Percentiles rank a stretch among this genome's conserved stretches.
Evolutionary conservation across 495 filamentous ascomycete genomes (phyloP).

Genomic region (Bacidia rubella): DNA sequence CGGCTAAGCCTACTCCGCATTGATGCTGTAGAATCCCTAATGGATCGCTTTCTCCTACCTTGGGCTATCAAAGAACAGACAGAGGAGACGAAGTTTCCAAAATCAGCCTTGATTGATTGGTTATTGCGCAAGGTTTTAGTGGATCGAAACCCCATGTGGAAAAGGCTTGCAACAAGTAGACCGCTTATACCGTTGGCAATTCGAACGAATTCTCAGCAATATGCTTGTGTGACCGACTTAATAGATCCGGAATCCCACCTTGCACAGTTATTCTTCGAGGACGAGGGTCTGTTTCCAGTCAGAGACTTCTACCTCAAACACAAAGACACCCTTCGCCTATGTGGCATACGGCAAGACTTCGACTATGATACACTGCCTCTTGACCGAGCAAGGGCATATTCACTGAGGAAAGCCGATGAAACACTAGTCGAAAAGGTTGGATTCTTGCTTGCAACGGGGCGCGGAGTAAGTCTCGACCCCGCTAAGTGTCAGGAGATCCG

Average conservation of each 20-base stretch:
- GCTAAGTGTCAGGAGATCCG: neutral
- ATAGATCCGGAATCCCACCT: slow-evolving; percentile 16
- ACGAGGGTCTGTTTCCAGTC: slow-evolving; percentile 23
- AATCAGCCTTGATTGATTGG: slow-evolving; percentile 4
- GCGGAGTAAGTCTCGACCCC: neutral
- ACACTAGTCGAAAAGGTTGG: slow-evolving; percentile 15
- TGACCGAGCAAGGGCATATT: slow-evolving; percentile 8
- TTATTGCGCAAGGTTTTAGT: neutral
- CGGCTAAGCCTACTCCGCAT: neutral
- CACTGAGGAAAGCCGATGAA: slow-evolving; percentile 11
- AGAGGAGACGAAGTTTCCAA: neutral
- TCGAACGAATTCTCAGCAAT: neutral
- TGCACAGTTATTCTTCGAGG: slow-evolving; percentile 18
- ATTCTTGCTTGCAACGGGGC: slow-evolving; percentile 2
- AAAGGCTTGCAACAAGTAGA: neutral
- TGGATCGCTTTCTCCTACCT: slow-evolving; percentile 7
- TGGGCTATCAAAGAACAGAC: slow-evolving; percentile 3
- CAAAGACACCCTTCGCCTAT: slow-evolving; percentile 9
- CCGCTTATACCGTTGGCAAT: neutral
- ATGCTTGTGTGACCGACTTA: neutral
- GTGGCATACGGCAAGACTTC: slow-evolving; percentile 15
- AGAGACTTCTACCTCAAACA: slow-evolving; percentile 16
- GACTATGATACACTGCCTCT: neutral
- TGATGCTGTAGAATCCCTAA: neutral
- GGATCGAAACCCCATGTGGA: neutral